phyloP scores from a whole-genome alignment of 2,329 filamentous ascomycete species.

The Periconia macrospinosa region DNA sequence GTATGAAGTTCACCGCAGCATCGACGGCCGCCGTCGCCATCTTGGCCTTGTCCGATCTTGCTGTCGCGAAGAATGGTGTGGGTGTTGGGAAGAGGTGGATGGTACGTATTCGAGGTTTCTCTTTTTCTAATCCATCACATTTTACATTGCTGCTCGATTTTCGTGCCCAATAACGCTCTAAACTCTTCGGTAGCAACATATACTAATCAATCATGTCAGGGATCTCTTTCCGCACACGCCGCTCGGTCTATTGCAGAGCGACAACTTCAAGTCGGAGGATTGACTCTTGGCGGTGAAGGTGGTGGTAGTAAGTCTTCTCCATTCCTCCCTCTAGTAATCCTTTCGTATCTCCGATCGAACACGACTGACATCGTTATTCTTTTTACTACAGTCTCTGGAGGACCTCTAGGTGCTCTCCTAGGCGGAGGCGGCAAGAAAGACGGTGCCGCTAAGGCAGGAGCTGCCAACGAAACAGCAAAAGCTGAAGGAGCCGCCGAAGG shows the following conservation, averaged over 20 bases:
- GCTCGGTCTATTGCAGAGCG: conserved; percentile 16
- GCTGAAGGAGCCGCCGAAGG: conserved; percentile 1
- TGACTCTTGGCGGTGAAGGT: conserved; percentile 31
- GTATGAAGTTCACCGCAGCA: conserved; percentile 27
- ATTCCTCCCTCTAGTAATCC: neutral
- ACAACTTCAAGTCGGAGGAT: conserved; percentile 20
- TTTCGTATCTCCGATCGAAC: neutral
- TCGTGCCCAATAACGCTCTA: too few relatives aligned
- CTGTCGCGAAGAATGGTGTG: conserved; percentile 20
- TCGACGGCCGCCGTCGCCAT: conserved; percentile 15
- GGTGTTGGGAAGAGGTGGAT: conserved; percentile 15
- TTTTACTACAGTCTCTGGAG: neutral
- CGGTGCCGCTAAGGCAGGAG: neutral
- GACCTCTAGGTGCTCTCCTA: neutral
- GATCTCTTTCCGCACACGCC: conserved; percentile 14
- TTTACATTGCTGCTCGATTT: too few relatives aligned
- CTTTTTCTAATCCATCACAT: too few relatives aligned
- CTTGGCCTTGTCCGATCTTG: conserved; percentile 24
- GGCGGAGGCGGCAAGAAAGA: neutral
- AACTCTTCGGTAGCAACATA: too few relatives aligned
- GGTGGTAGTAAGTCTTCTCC: conserved; percentile 19
- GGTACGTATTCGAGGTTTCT: conserved; percentile 14
- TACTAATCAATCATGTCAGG: conserved; percentile 8
- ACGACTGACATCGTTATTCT: neutral
- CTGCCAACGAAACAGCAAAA: neutral